These are phyloP conservation scores for Castanopsis chinensis DNA, from an alignment of 306 rosid species.

Conservation along the genomic window DNA sequence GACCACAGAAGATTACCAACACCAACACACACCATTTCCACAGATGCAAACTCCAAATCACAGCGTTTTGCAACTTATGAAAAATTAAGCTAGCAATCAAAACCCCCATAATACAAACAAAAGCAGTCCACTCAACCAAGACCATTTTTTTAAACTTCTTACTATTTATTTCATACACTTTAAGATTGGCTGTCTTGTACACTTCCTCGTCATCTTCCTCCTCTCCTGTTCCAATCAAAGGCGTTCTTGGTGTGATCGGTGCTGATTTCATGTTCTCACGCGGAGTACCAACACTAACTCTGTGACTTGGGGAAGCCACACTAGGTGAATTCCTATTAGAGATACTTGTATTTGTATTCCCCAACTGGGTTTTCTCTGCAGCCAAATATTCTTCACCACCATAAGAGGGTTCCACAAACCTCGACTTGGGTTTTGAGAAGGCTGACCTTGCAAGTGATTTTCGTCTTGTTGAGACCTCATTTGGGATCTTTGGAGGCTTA, in stretches of 20 bases:
- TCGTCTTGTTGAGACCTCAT: conserved; percentile 13
- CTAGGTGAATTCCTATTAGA: conserved; percentile 28
- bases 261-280: conserved; percentile 26
- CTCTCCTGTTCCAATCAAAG: conserved; percentile 38
- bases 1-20: conserved; percentile 63
- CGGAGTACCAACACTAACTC: conserved; percentile 18
- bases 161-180: conserved; percentile 38
- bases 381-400: conserved; percentile 24
- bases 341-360: conserved; percentile 5
- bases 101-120: conserved; percentile 43
- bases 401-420: conserved; percentile 53
- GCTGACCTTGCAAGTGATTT: conserved; percentile 43
- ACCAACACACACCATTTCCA: conserved; percentile 77
- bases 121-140: conserved; percentile 46
- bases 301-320: conserved; percentile 33
- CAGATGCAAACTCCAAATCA: conserved; percentile 54
- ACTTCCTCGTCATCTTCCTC: conserved; percentile 75
- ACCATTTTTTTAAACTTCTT: conserved; percentile 34
- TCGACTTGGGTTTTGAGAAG: conserved; percentile 61
- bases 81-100: conserved; percentile 43
- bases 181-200: conserved; percentile 55
- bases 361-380: conserved; percentile 23
- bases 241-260: conserved; percentile 49
- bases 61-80: conserved; percentile 20
- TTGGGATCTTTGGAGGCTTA: conserved; percentile 44